phyloP scores from a whole-genome alignment of 2,329 filamentous ascomycete species.

The Teratosphaeria gauchensis region DNA sequence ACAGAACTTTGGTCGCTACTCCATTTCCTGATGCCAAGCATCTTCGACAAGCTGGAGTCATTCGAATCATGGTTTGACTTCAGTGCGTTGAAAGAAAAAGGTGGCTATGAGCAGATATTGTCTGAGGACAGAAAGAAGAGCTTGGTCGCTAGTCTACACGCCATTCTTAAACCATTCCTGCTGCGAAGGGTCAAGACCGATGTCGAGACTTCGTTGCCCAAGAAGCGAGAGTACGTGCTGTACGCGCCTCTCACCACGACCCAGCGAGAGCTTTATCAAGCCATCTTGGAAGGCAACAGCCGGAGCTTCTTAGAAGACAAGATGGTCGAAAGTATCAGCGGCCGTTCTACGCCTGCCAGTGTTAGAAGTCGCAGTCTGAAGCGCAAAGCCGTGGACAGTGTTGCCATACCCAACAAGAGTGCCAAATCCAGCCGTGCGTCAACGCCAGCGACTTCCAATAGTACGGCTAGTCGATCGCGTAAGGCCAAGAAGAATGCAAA shows the following conservation, averaged over 20 bases:
- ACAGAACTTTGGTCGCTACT: conserved; percentile 90
- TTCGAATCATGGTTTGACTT: conserved; percentile 98
- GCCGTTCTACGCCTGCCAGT: conserved; percentile 41
- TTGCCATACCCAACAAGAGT: conserved; percentile 55
- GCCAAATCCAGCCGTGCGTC: conserved; percentile 64
- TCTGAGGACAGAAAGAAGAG: conserved; percentile 69
- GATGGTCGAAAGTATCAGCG: conserved; percentile 54
- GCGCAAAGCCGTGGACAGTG: conserved; percentile 41
- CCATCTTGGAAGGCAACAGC: conserved; percentile 52
- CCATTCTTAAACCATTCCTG: conserved; percentile 84
- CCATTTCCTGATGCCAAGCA: conserved; percentile 83
- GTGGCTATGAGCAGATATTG: conserved; percentile 67
- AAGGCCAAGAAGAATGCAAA: conserved; percentile 46
- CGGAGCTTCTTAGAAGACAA: conserved; percentile 61
- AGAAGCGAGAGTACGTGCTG: conserved; percentile 91
- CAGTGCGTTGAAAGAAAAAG: conserved; percentile 76
- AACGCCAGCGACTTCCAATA: conserved; percentile 53
- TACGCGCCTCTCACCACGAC: conserved; percentile 87
- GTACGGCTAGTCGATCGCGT: conserved; percentile 41
- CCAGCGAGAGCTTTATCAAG: conserved; percentile 82
- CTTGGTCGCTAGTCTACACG: conserved; percentile 78
- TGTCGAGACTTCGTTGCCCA: conserved; percentile 82
- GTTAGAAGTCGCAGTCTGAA: conserved; percentile 43
- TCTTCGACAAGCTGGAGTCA: conserved; percentile 85
- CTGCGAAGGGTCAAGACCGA: conserved; percentile 85